phyloP scores from a whole-genome alignment of 139 green algal genomes.

The Picochlorum sp. region DNA sequence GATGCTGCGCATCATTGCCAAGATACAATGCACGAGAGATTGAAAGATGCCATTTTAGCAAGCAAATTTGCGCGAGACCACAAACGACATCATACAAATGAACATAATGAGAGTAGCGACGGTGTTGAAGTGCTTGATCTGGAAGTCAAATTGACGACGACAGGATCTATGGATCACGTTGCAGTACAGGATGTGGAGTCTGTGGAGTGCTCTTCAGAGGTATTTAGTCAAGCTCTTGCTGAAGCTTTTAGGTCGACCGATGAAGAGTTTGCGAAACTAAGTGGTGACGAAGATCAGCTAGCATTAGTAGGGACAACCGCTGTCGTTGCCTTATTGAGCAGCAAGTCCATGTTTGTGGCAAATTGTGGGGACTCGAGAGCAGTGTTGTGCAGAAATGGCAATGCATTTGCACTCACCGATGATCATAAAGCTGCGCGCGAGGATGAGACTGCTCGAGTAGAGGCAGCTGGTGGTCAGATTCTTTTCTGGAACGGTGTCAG shows the following conservation, averaged over 20 bases:
- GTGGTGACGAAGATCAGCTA: conserved; percentile 29
- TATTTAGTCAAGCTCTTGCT: conserved; percentile 38
- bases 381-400: conserved; percentile 52
- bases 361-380: conserved; percentile 78
- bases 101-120: background rate
- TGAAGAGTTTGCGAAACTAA: conserved; percentile 39
- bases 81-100: background rate
- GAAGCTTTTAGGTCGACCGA: conserved; percentile 45
- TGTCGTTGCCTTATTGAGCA: conserved; percentile 64
- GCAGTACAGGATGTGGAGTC: background rate
- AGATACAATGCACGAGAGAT: conserved; percentile 45
- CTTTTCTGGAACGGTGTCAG: conserved; percentile 67
- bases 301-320: conserved; percentile 73
- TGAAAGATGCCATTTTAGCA: conserved; percentile 37
- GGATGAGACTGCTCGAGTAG: conserved; percentile 62
- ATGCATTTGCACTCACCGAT: conserved; percentile 49
- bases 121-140: background rate
- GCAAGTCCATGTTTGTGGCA: conserved; percentile 59
- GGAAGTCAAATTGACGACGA: background rate
- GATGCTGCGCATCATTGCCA: conserved; percentile 59
- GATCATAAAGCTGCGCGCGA: conserved; percentile 68
- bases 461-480: conserved; percentile 60
- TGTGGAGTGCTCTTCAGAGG: conserved; percentile 15
- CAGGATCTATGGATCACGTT: background rate
- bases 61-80: conserved; percentile 7